Base-by-base conservation (phyloP, 106 monocot species). In the Phalaenopsis equestris region DNA sequence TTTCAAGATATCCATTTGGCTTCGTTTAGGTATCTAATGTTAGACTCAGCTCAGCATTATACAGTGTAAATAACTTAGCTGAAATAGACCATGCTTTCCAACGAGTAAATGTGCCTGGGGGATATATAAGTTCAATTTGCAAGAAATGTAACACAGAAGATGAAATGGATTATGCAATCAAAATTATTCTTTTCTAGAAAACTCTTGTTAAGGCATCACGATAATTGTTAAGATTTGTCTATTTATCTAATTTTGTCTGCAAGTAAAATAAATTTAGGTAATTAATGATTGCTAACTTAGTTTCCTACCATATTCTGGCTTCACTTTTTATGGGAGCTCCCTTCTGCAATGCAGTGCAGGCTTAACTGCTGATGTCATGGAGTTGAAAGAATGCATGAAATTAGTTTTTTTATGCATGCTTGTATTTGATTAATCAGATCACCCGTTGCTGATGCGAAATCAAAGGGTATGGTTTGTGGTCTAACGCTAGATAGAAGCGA, bases 401-500 rank as follows among this genome's bases (percentile, higher is more conserved):
- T n/a, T 58, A 3, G 17, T 74, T 74, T 42, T 73, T 42, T 45
- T 45, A 45, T 42, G 5, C 18, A 16, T 42, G 18, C 74, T 45
- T 74, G 74, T 2, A 79, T 72, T 74, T n/a, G 3, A 78, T 79
- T 43, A 42, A 75, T 56, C 76, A 98, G 97, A 80, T 98, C 97
- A 58, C 97, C 97, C 9, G 24, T 94, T 75, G 94, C 90, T 65
- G 97, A 98, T 84, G 92, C 97, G 58, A 92, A 98, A 83, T 87
- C 94, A 39, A 94, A 91, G 82, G 97, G 97, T 77, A 84, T 92
- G 83, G 55, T 98, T 39, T 92, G 81, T 75, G 97, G 97, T 73
- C 81, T 98, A 84, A 98, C 89, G 21, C 94, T 98, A 74, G 94
- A 91, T 80, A 78, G 86, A 75, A 92, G 90, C 87, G 97, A 98